Conservation (phyloP, 768 basidiomycete species). For the Trametes meyenii region DNA sequence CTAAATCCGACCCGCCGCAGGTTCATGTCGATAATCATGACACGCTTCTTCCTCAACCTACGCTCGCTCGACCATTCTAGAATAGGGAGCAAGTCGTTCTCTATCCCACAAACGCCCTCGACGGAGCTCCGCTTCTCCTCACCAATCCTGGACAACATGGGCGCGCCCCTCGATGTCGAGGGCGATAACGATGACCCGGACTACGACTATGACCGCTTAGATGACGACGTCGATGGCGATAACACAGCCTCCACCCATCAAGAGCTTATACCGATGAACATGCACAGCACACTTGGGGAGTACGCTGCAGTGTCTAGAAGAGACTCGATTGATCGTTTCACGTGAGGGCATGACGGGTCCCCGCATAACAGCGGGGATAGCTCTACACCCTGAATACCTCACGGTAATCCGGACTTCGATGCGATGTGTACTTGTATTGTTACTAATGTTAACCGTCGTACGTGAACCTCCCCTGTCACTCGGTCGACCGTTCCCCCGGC, state of each 20-base stretch:
- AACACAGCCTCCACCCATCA: background rate
- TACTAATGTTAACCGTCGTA: background rate
- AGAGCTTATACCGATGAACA: background rate
- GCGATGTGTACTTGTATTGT: background rate
- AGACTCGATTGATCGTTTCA: background rate
- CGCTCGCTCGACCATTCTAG: background rate
- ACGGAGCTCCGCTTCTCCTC: conserved; percentile 4
- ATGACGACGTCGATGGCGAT: background rate
- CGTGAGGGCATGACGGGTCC: background rate
- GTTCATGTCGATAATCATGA: conserved; percentile 13
- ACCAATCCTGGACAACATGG: conserved; percentile 5
- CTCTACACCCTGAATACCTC: background rate
- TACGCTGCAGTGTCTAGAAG: background rate
- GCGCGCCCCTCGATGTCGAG: conserved; percentile 9
- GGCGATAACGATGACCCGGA: background rate
- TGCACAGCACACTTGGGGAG: background rate
- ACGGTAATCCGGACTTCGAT: background rate
- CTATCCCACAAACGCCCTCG: background rate
- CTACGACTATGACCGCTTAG: background rate
- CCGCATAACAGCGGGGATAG: background rate
- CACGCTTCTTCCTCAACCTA: conserved; percentile 15
- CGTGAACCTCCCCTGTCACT: background rate
- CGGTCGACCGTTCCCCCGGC: background rate
- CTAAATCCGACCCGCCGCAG: background rate
- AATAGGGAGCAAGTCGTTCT: background rate